Percentiles rank a stretch among this genome's conserved stretches.
Conservation (phyloP, 129 eudicot species). For the sunflower (Helianthus annuus) region HanXRQr2.0-SUNRISE NC_035434.2:169963233-169963732, state of each 20-base stretch:
- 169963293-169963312: conserved; percentile 39
- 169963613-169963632: conserved; percentile 17
- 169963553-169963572: conserved; percentile 36
- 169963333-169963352: conserved; percentile 47
- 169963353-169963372: conserved; percentile 35
- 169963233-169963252: conserved; percentile 50
- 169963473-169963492: conserved; percentile 51
- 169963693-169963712: conserved; percentile 12
- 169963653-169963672: conserved; percentile 2
- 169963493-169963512: conserved; percentile 23
- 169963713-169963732: conserved; percentile 20
- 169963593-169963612: conserved; percentile 39
- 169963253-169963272: conserved; percentile 49
- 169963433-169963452: conserved; percentile 41
- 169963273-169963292: conserved; percentile 57
- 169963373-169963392: conserved; percentile 41
- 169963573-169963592: conserved; percentile 40
- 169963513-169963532: background rate
- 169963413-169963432: conserved; percentile 57
- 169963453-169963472: conserved; percentile 31
- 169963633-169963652: background rate
- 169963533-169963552: conserved; percentile 26
- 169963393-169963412: conserved; percentile 26
- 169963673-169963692: conserved; percentile 15
- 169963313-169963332: conserved; percentile 43